Evolutionary conservation across 2,329 filamentous ascomycete species (phyloP).

Genomic region (Elsinoe necatrix): DNA sequence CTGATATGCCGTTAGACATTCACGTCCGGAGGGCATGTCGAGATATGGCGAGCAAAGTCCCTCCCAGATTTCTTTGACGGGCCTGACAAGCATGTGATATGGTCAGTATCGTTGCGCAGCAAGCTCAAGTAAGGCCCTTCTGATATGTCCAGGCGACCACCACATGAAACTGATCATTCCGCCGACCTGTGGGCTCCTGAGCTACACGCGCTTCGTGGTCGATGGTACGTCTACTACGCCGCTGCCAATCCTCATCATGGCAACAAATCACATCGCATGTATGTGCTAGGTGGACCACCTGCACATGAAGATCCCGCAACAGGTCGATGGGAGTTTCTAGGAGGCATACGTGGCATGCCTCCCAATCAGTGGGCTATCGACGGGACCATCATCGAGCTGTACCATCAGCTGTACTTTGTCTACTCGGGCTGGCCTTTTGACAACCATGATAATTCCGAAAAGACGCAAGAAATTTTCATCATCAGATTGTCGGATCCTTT

Average conservation of each 20-base stretch:
- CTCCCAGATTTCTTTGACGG: slow-evolving; percentile 34
- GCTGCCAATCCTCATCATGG: slow-evolving; percentile 35
- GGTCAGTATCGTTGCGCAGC: slow-evolving; percentile 21
- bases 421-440: slow-evolving; percentile 41
- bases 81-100: slow-evolving; percentile 33
- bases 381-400: slow-evolving; percentile 37
- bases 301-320: slow-evolving; percentile 25
- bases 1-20: slow-evolving; percentile 29
- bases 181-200: slow-evolving; percentile 49
- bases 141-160: slow-evolving; percentile 29
- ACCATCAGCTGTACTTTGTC: slow-evolving; percentile 34
- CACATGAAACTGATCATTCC: slow-evolving; percentile 36
- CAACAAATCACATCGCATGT: slow-evolving; percentile 40
- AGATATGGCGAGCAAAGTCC: slow-evolving; percentile 36
- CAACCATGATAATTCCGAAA: slow-evolving; percentile 28
- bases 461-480: slow-evolving; percentile 39
- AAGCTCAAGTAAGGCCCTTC: neutral
- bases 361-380: slow-evolving; percentile 42
- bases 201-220: slow-evolving; percentile 42
- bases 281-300: slow-evolving; percentile 36
- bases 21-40: slow-evolving; percentile 37
- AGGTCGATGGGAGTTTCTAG: slow-evolving; percentile 35
- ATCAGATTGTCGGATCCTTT: slow-evolving; percentile 32
- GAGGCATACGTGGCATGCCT: slow-evolving; percentile 34
- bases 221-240: slow-evolving; percentile 49